Evolutionary conservation across 495 filamentous ascomycete genomes (phyloP), one percentile per base, ranked within the genome.

Genomic region (Corynascus novoguineensis): DNA sequence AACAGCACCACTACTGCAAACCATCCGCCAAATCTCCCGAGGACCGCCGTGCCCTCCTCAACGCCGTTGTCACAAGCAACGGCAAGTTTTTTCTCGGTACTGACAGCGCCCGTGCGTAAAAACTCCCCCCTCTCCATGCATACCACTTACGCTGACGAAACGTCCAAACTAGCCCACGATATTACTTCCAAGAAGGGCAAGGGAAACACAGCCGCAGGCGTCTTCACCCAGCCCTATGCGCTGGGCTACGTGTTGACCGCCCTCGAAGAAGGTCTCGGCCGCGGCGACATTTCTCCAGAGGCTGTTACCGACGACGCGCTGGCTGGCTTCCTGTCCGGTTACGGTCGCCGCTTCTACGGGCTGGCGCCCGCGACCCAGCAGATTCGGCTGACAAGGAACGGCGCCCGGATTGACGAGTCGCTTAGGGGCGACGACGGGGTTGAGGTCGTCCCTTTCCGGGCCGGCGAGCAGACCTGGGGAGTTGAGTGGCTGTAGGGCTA

Each of bases 151-250:
- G n/a, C 41, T 17, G 31, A 22, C 1, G 40, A 49, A 51, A 55
- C 52, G 22, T 32, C 1, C n/a, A 5, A 34, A 2, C 87, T 87
- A 29, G 92, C 92, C 22, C 92, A 97, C 73, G 84, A 86, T 9
- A 79, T 85, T 14, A 67, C 71, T 14, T 82, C 86, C 48, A 96
- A 96, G 76, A 79, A 83, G 55, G 83, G 79, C 29, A 73, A 69
- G n/a, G 82, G 78, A 35, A 54, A 86, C 80, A 72, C 74, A n/a
- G 88, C 90, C 5, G 90, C 88, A 5, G 91, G 92, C 24, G 86
- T 92, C 7, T 96, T 95, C 73, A 96, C 91, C 8, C 91, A 96
- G 69, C 87, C 88, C n/a, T 89, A 84, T 64, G 84, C 83, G n/a
- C 83, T 88, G 14, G 83, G 86, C 53, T 76, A 87, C 27, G 87